phyloP scores from a whole-genome alignment of 768 basidiomycete species.

The Boletales sp. region DNA sequence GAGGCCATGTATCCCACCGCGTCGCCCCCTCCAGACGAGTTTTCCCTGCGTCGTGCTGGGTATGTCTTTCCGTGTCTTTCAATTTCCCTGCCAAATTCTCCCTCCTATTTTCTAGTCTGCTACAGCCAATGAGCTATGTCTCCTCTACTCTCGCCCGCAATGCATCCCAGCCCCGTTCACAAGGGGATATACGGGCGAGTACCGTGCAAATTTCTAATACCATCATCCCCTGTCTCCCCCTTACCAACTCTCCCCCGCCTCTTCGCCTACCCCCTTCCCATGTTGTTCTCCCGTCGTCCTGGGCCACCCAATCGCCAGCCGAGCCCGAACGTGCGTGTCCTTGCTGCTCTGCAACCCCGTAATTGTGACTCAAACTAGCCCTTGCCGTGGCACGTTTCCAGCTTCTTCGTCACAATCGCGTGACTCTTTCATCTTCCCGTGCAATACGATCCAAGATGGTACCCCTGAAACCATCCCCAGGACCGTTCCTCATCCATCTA shows the following conservation, averaged over 20 bases:
- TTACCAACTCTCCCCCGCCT: background rate
- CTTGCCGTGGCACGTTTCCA: slow-evolving; percentile 21
- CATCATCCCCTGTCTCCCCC: slow-evolving; percentile 24
- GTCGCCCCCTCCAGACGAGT: slow-evolving; percentile 33
- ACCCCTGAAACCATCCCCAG: slow-evolving; percentile 22
- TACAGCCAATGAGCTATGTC: slow-evolving; percentile 52
- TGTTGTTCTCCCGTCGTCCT: background rate
- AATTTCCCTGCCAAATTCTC: background rate
- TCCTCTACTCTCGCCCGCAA: slow-evolving; percentile 23
- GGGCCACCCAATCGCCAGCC: slow-evolving; percentile 7
- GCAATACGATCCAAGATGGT: slow-evolving; percentile 19
- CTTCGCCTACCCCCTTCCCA: background rate
- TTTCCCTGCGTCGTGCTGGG: slow-evolving; percentile 53
- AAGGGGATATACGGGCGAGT: slow-evolving; percentile 58
- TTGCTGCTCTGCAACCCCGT: slow-evolving; percentile 5
- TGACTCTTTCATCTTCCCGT: slow-evolving; percentile 41
- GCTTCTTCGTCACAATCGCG: slow-evolving; percentile 22
- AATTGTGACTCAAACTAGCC: slow-evolving; percentile 6
- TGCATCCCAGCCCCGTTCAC: slow-evolving; percentile 43
- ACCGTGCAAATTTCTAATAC: slow-evolving; percentile 65
- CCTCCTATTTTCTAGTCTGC: slow-evolving; percentile 38
- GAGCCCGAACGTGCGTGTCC: slow-evolving; percentile 22
- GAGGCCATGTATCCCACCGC: slow-evolving; percentile 11
- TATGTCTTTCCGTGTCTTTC: slow-evolving; percentile 29
- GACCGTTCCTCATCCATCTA: slow-evolving; percentile 5